phyloP scores from a whole-genome alignment of 2,329 filamentous ascomycete genomes.

The Botrytis elliptica region DNA sequence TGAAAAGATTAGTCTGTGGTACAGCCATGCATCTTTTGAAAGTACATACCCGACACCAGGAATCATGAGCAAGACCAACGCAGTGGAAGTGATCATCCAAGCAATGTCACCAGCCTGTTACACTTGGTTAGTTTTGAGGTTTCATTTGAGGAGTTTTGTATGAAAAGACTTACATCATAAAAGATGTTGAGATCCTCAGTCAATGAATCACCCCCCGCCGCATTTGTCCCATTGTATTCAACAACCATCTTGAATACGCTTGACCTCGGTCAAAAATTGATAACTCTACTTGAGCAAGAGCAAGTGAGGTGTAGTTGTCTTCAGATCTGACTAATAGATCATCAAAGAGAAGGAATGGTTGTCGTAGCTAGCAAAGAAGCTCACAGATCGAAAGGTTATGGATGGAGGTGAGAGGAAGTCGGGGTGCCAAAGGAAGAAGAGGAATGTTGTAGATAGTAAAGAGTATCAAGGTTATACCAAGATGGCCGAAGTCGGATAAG shows the following conservation, averaged over 20 bases:
- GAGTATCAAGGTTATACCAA: not conserved
- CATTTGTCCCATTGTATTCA: slow-evolving; percentile 53
- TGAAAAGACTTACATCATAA: slow-evolving; percentile 61
- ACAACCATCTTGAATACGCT: slow-evolving; percentile 32
- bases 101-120: slow-evolving; percentile 76
- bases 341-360: not conserved
- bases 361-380: not conserved
- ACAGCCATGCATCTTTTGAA: slow-evolving; percentile 16
- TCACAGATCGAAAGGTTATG: slow-evolving; percentile 1
- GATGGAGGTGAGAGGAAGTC: not conserved
- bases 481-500: slow-evolving; percentile 4
- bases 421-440: not conserved
- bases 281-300: not conserved
- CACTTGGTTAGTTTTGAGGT: slow-evolving; percentile 48
- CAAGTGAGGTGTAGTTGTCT: not conserved
- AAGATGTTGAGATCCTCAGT: slow-evolving; percentile 75
- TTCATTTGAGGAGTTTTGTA: not conserved
- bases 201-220: slow-evolving; percentile 60
- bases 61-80: slow-evolving; percentile 87
- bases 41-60: slow-evolving; percentile 71
- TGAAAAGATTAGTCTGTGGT: slow-evolving; percentile 27
- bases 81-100: slow-evolving; percentile 80
- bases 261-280: not conserved
- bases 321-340: not conserved
- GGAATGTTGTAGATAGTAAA: not conserved